These are phyloP conservation scores for Phytophthora nicotianae DNA, from an alignment of 352 stramenopile genomes.

Conservation along the genomic window DNA sequence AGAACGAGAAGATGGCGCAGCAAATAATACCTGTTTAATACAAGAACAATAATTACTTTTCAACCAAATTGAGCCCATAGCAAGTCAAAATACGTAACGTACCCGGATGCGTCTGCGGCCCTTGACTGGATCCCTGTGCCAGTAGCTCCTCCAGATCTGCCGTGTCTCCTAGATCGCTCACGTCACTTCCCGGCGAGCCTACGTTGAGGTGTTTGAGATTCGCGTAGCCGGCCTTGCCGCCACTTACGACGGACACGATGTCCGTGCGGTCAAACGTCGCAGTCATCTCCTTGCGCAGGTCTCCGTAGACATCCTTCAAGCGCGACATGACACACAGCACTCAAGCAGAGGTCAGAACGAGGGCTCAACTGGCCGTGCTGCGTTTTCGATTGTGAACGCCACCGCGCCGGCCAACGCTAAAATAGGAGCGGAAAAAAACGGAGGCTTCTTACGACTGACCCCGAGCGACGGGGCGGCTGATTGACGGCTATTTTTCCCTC, in stretches of 20 bases:
- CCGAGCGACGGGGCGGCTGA: conserved; percentile 31
- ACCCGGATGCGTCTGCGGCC: conserved; percentile 76
- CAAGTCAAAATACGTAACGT: not conserved
- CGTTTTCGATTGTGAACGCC: conserved; percentile 27
- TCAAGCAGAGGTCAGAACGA: conserved; percentile 21
- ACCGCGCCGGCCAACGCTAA: conserved; percentile 9
- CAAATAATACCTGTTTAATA: conserved; percentile 62
- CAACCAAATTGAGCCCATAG: not conserved
- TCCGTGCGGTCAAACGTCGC: conserved; percentile 71
- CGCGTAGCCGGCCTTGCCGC: conserved; percentile 76
- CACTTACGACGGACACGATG: conserved; percentile 70
- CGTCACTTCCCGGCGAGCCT: conserved; percentile 73
- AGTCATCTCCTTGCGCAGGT: conserved; percentile 81
- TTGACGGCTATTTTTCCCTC: conserved; percentile 40
- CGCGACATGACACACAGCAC: conserved; percentile 48
- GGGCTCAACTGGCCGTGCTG: conserved; percentile 20
- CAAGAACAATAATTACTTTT: not conserved
- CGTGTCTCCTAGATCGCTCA: conserved; percentile 82
- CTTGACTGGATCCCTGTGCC: conserved; percentile 71
- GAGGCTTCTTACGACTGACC: conserved; percentile 36
- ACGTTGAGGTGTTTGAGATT: conserved; percentile 87
- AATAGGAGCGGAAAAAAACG: conserved; percentile 30
- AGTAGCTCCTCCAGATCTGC: conserved; percentile 82
- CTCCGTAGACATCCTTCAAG: conserved; percentile 81
- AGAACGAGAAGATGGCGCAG: conserved; percentile 78